Evolutionary conservation across 108 stramenopile genomes (phyloP).

Genomic region (Mayamaea pseudoterrestris): DNA sequence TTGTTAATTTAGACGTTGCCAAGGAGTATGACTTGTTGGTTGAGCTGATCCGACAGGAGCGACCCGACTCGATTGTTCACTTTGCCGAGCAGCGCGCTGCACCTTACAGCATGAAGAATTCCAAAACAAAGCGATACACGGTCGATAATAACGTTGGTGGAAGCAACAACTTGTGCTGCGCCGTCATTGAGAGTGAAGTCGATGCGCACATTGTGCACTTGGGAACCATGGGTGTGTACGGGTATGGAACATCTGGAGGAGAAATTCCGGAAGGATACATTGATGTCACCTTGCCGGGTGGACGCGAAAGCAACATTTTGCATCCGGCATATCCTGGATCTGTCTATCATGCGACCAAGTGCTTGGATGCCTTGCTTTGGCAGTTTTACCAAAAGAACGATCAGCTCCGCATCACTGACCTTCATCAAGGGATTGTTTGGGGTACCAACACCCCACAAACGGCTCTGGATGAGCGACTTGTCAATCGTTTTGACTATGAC

Average conservation of each 20-base stretch:
- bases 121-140: constrained; percentile 93
- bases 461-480: constrained; percentile 82
- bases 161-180: constrained; percentile 94
- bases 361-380: constrained; percentile 93
- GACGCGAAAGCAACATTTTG: constrained; percentile 84
- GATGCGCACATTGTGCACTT: constrained; percentile 97
- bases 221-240: constrained; percentile 98
- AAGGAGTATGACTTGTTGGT: constrained; percentile 92
- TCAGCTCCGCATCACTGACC: constrained; percentile 87
- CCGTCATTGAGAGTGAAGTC: constrained; percentile 87
- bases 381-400: constrained; percentile 99
- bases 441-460: constrained; percentile 98
- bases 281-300: constrained; percentile 91
- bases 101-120: constrained; percentile 92
- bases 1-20: constrained; percentile 88
- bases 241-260: constrained; percentile 95
- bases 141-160: constrained; percentile 95
- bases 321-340: constrained; percentile 97
- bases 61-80: constrained; percentile 94
- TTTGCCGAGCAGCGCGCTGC: constrained; percentile 98
- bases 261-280: constrained; percentile 99
- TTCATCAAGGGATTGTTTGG: constrained; percentile 99
- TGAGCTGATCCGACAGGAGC: constrained; percentile 82
- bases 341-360: constrained; percentile 94
- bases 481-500: constrained; percentile 98